Evolutionary conservation across 2,329 filamentous ascomycete species (phyloP), one percentile per base, ranked within the genome.

Genomic region (Cytospora leucostoma): DNA sequence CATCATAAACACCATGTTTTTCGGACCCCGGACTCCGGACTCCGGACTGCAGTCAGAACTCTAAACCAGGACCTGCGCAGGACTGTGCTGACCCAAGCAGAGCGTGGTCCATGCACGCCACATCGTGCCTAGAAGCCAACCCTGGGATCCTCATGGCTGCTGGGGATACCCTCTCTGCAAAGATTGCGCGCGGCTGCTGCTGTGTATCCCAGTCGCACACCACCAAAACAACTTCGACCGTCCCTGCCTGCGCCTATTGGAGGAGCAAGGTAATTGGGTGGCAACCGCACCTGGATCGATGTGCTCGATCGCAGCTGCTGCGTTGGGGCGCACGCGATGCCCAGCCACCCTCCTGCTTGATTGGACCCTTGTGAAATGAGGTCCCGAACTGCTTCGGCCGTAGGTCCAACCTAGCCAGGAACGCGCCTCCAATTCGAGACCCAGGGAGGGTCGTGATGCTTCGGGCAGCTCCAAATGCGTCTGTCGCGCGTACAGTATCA

Each of bases 331-430:
- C 35, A 13, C 35, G 52, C 33, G 19, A 6, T 8, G 12, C 8
- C 44, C 17, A 47, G 13, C 35, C 58, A 61, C 58, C 58, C 53
- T 56, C 62, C n/a, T 40, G 4, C 57, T n/a, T 60, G 19, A 57
- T 54, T 57, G 62, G 58, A 19, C 52, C 35, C 56, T 19, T 33
- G 27, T 53, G 12, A 64, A 49, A 61, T 64, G 57, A 64, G 62
- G 57, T 51, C 61, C 52, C 61, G 40, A 27, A 63, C 21, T 7
- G n/a, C 44, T 47, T 19, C 8, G 32, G 61, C 38, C 55, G 50
- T 32, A 27, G 35, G 12, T 37, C 27, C 50, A 35, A 21, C 15
- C 32, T 8, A 21, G n/a, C 37, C 27, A 32, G 37, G 10, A 19
- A 33, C 1, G 40, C 33, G 27, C 33, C n/a, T 58, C 32, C 34